Base-by-base conservation (phyloP, 495 filamentous ascomycete species). In the Hypoxylon crocopeplum region DNA sequence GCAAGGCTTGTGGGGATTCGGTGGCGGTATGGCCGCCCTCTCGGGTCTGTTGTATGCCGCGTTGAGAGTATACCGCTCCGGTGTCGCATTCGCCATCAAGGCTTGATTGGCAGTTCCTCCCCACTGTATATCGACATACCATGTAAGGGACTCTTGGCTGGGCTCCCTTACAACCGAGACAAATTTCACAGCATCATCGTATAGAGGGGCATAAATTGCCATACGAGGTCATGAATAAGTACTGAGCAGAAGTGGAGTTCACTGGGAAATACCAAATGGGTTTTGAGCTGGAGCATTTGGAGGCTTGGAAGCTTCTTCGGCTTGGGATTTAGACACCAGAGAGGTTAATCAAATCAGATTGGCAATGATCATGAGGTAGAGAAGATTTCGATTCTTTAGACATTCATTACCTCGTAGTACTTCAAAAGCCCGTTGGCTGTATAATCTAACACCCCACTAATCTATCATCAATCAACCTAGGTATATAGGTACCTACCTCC, bases 1-100 rank as follows among this genome's bases (percentile, higher is more conserved):
- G 72, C 44, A 53, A 2, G 63, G 54, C 7, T 27, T 75, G n/a
- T 75, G 70, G 70, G 65, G 55, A 37, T 74, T 72, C 12, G 72
- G 73, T 33, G 73, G 71, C 15, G 72, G 68, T 11, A 61, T 69
- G 4, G 57, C 71, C 1, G 58, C 68, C 3, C 57, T 74, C n/a
- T 49, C 59, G 1, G 69, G 60, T 7, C 0, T 64, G 2, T 15
- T 64, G 13, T 64, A 58, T 11, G 17, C 12, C 5, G 41, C 25
- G 3, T 16, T 64, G n/a, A 58, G 60, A 45, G 37, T 64, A 1
- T 64, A 64, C 38, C 60, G 60, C 13, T 64, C 60, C 8, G 60
- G 60, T n/a, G 52, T 56, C 46, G 53, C 52, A 7, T 30, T 63
- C 16, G 48, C 47, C 42, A 46, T 63, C 38, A 63, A 63, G 48